Base-by-base conservation (phyloP, 1,284 basidiomycete genomes). In the Fomitopsis pinicola region DNA sequence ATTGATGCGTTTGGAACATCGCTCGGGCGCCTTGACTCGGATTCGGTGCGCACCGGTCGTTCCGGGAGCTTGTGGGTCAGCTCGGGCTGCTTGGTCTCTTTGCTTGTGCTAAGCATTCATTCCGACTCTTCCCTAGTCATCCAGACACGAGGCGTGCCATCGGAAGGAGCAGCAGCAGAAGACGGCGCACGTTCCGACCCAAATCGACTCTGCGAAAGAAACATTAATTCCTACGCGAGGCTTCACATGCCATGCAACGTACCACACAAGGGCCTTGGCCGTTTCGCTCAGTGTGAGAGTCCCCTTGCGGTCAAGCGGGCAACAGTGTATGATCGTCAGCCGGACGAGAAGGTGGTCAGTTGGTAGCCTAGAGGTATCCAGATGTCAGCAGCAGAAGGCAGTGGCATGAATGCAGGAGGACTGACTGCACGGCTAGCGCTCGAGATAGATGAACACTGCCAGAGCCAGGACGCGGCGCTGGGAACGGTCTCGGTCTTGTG, bases 71-170 rank as follows among this genome's bases (percentile, higher is more conserved):
- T 54, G 35, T 54, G 35, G 3, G 8, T 36, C 4, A 36, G 35
- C n/a, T 54, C 52, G 10, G 35, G 30, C 30, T 33, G 28, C 48
- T 50, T 50, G 12, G 17, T 15, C 12, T 50, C 48, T 10, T 28
- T 42, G 56, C 8, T 30, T 1, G 30, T 14, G 12, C 42, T 45
- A 0, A n/a, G 42, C n/a, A 44, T 15, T 4, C 26, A 26, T 26
- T 46, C 56, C 6, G 56, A 57, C 30, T 57, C 56, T 46, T 57
- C 56, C 14, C 44, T 44, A 2, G 56, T 57, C 28, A 57, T 45
- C 56, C 56, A 57, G 56, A 57, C 19, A 17, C 56, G 56, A 22
- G 56, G 56, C 12, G 33, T 19, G 7, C 6, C 26, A 5, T 56
- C 19, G 5, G 55, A 9, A 22, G 56, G 52, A 14, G n/a, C n/a